Evolutionary conservation across 305 asterid species (phyloP).

Genomic region (Fraxinus baroniana): DNA sequence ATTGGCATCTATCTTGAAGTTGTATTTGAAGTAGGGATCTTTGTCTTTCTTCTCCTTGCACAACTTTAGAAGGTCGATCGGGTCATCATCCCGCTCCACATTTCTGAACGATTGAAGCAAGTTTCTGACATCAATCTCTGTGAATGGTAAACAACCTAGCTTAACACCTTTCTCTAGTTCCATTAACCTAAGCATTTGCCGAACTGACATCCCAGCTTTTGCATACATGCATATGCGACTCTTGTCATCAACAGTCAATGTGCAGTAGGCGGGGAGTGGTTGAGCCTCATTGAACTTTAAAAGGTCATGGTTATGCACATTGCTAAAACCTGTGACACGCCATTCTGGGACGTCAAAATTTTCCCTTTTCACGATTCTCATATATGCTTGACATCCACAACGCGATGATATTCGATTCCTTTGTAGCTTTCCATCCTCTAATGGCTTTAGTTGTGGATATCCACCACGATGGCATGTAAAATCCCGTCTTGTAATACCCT

Average conservation of each 20-base stretch:
- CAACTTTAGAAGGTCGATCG: slow-evolving; percentile 59
- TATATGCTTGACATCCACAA: slow-evolving; percentile 69
- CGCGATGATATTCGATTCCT: slow-evolving; percentile 63
- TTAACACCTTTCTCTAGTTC: slow-evolving; percentile 66
- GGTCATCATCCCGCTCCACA: slow-evolving; percentile 54
- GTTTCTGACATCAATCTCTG: slow-evolving; percentile 60
- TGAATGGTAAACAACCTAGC: slow-evolving; percentile 62
- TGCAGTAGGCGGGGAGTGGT: slow-evolving; percentile 47
- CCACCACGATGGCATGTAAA: slow-evolving; percentile 77
- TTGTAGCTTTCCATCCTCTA: slow-evolving; percentile 50
- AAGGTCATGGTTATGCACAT: slow-evolving; percentile 64
- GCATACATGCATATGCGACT: slow-evolving; percentile 59
- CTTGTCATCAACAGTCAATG: slow-evolving; percentile 61
- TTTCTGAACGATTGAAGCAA: slow-evolving; percentile 57
- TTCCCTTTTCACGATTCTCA: slow-evolving; percentile 59
- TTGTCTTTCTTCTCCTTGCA: slow-evolving; percentile 61
- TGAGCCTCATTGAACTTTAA: slow-evolving; percentile 45
- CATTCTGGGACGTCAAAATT: slow-evolving; percentile 62
- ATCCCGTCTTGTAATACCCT: slow-evolving; percentile 69
- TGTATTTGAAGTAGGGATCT: slow-evolving; percentile 53
- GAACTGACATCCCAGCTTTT: slow-evolving; percentile 70
- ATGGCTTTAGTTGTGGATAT: slow-evolving; percentile 57
- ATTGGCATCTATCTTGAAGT: slow-evolving; percentile 48
- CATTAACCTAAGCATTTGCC: slow-evolving; percentile 66
- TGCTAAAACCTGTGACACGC: slow-evolving; percentile 61